Percentiles rank a stretch among this genome's conserved stretches.
Evolutionary conservation across 805 yeast genomes (phyloP).

Genomic region (Cyberlindnera amylophila): DNA sequence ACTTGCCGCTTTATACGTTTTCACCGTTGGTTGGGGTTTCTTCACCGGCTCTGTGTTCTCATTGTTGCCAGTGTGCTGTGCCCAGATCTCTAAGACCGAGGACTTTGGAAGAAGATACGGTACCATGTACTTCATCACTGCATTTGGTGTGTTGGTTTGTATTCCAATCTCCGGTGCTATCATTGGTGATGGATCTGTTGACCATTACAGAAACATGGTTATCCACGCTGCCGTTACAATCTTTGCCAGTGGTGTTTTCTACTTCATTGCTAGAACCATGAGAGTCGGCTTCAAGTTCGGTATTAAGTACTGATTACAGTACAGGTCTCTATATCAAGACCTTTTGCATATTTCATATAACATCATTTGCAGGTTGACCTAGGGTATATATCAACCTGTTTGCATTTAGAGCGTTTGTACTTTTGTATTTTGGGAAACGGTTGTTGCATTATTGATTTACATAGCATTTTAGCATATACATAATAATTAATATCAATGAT

Average conservation of each 20-base stretch:
- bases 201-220: constrained; percentile 35
- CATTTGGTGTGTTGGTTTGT: constrained; percentile 48
- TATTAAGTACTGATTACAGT: constrained; percentile 18
- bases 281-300: constrained; percentile 41
- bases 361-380: no score
- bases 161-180: constrained; percentile 50
- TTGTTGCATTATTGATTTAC: no score
- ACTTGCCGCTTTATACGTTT: constrained; percentile 36
- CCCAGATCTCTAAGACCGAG: constrained; percentile 51
- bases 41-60: constrained; percentile 52
- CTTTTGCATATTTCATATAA: neutral
- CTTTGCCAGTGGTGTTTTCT: constrained; percentile 35
- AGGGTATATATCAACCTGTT: no score
- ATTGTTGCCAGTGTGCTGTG: constrained; percentile 54
- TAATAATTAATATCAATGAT: no score
- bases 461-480: no score
- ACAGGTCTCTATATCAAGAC: no score
- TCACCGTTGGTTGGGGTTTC: constrained; percentile 48
- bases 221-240: constrained; percentile 34
- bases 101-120: constrained; percentile 53
- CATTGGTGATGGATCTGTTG: constrained; percentile 35
- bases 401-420: no score
- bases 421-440: no score
- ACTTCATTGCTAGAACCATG: constrained; percentile 40
- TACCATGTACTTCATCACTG: constrained; percentile 54